Conservation (phyloP, 2,329 filamentous ascomycete species). For the Colletotrichum zoysiae region DNA sequence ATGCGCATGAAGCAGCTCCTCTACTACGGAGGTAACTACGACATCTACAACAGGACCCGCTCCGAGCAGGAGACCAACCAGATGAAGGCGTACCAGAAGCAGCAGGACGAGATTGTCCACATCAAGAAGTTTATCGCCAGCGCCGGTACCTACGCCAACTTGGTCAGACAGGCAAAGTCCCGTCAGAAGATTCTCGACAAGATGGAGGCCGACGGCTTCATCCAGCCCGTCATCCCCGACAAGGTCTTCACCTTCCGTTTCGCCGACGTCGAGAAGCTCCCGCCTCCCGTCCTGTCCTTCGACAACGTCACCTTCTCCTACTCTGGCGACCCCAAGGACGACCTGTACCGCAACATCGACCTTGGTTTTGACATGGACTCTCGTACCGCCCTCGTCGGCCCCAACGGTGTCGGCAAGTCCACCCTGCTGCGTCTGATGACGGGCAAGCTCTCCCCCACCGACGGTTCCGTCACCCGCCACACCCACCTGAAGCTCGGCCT, state of each 20-base stretch:
- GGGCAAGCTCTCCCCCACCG: slow-evolving; percentile 88
- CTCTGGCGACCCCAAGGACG: slow-evolving; percentile 88
- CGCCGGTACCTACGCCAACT: slow-evolving; percentile 99
- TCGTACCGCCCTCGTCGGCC: slow-evolving; percentile 94
- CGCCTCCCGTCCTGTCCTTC: slow-evolving; percentile 94
- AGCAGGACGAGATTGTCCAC: slow-evolving; percentile 98
- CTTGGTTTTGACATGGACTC: slow-evolving; percentile 99
- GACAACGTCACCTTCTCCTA: slow-evolving; percentile 99
- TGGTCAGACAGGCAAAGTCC: slow-evolving; percentile 98
- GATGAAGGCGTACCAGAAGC: slow-evolving; percentile 98
- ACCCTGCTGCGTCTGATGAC: slow-evolving; percentile 97
- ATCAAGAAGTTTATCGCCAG: slow-evolving; percentile 99
- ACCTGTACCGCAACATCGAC: slow-evolving; percentile 95
- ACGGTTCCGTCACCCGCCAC: slow-evolving; percentile 86
- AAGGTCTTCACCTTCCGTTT: slow-evolving; percentile 97
- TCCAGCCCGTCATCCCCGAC: slow-evolving; percentile 88
- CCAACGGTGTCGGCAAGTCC: slow-evolving; percentile 99
- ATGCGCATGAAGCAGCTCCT: slow-evolving; percentile 90
- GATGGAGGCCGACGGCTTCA: slow-evolving; percentile 99
- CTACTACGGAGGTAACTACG: slow-evolving; percentile 99
- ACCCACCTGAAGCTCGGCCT: slow-evolving; percentile 98
- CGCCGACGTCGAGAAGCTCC: slow-evolving; percentile 99
- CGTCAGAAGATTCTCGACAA: slow-evolving; percentile 99
- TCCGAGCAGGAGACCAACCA: slow-evolving; percentile 97
- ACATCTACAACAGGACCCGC: slow-evolving; percentile 95